Conservation (phyloP, 2,329 filamentous ascomycete species). For the Coniella vitis region DNA sequence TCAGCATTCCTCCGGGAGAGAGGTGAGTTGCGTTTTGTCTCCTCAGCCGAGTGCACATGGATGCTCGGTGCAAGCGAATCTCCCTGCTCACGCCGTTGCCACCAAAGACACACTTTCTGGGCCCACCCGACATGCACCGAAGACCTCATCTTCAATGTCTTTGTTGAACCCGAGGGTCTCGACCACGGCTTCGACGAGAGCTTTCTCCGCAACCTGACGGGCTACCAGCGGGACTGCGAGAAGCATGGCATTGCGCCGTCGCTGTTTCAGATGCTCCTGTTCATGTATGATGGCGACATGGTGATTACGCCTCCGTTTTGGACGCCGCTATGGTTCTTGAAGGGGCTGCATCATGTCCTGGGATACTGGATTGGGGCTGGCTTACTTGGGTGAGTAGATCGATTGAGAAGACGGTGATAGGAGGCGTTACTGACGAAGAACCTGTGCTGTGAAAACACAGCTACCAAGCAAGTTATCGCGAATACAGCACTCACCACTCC, state of each 20-base stretch:
- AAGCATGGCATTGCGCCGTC: slow-evolving; percentile 1
- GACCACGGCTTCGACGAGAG: slow-evolving; percentile 13
- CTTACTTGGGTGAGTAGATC: slow-evolving; percentile 8
- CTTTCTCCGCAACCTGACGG: slow-evolving; percentile 10
- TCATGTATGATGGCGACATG: slow-evolving; percentile 4
- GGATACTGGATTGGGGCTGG: slow-evolving; percentile 10
- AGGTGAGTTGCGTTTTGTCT: slow-evolving; percentile 1
- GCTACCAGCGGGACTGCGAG: slow-evolving; percentile 8
- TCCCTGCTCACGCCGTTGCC: too few relatives aligned
- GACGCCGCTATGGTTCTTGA: slow-evolving; percentile 9
- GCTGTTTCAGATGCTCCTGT: slow-evolving; percentile 12
- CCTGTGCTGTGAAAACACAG: too few relatives aligned
- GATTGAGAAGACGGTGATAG: too few relatives aligned
- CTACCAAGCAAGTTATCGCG: too few relatives aligned
- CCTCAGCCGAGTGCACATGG: not conserved
- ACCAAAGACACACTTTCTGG: slow-evolving; percentile 9
- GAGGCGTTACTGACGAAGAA: too few relatives aligned
- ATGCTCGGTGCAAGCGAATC: too few relatives aligned
- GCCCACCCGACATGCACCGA: not conserved
- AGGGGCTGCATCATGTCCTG: slow-evolving; percentile 8
- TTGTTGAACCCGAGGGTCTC: slow-evolving; percentile 10
- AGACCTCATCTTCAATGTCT: slow-evolving; percentile 11
- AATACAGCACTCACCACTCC: too few relatives aligned
- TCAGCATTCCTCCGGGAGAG: not conserved
- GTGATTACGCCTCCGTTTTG: slow-evolving; percentile 13